phyloP scores from a whole-genome alignment of 139 green algal genomes.

The Chlamydomonas schloesseri region DNA sequence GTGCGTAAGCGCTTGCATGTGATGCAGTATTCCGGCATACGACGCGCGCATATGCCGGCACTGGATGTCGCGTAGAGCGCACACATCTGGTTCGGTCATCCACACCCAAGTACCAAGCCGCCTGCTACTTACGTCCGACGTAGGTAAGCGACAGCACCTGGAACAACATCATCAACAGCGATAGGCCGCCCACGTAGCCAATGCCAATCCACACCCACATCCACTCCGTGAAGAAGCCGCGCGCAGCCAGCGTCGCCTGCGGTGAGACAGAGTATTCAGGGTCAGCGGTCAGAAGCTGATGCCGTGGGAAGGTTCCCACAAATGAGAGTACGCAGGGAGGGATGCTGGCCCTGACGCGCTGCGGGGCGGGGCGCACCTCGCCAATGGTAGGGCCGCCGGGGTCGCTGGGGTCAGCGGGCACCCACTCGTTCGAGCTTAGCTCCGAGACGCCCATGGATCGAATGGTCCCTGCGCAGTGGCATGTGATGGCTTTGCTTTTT shows the following conservation, averaged over 20 bases:
- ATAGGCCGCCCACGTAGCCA: background rate
- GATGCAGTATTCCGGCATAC: too few relatives aligned
- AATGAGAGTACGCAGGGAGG: too few relatives aligned
- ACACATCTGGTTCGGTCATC: too few relatives aligned
- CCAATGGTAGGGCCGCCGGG: background rate
- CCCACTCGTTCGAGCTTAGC: constrained; percentile 30
- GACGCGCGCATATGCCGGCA: too few relatives aligned
- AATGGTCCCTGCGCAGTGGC: constrained; percentile 32
- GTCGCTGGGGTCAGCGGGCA: background rate
- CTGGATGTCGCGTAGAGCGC: too few relatives aligned
- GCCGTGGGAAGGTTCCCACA: background rate
- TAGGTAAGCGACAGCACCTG: constrained; percentile 22
- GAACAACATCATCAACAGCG: background rate
- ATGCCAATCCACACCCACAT: constrained; percentile 36
- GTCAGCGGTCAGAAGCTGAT: too few relatives aligned
- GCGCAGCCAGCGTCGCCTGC: background rate
- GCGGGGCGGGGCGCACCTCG: background rate
- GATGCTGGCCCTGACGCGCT: too few relatives aligned
- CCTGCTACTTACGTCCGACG: constrained; percentile 41
- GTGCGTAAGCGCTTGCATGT: too few relatives aligned
- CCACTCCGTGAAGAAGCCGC: constrained; percentile 14
- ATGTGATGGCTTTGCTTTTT: too few relatives aligned
- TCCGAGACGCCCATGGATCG: constrained; percentile 55
- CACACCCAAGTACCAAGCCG: too few relatives aligned
- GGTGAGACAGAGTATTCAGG: too few relatives aligned